Base-by-base conservation (phyloP, 768 basidiomycete species). In the Suillus paluster region DNA sequence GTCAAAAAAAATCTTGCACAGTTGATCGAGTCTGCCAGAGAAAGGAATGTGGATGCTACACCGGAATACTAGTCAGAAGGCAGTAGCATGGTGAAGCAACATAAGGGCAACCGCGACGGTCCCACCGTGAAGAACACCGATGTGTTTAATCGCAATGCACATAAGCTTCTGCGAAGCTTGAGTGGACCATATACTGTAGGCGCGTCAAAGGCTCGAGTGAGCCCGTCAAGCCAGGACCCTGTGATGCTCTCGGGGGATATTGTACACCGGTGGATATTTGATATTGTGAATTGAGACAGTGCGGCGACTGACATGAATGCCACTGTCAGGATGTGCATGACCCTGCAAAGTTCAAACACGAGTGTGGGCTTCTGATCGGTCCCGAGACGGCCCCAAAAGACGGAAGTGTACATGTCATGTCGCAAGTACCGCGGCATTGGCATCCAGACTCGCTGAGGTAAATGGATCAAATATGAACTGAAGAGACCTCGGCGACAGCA, bases 301-400 rank as follows among this genome's bases (percentile, higher is more conserved):
- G 49, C 59, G 61, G 64, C 58, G 44, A 23, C 12, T 65, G 56
- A 67, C 62, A 70, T 63, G 64, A 68, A 63, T 41, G 64, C 56
- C 63, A 39, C 67, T 62, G 30, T 30, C 30, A 30, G 30, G 6
- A 6, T 80, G 94, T 80, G 94, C 92, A 78, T 99, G 97, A 8
- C 96, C 97, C 77, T 99, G 97, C 61, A 99, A 74, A 48, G n/a
- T n/a, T n/a, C n/a, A n/a, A n/a, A 99, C 97, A 52, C 94, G 83
- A 36, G 97, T 99, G 76, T 88, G 99, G 1, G 96, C 95, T 67
- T 95, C 90, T 72, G 86, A 89, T 73, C 93, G 89, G 64, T 94
- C 90, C 19, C 81, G 63, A n/a, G 88, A 87, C 5, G 92, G 91
- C 21, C 44, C 95, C 94, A 70, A 96, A 93, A 77, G 93, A n/a